Base-by-base conservation (phyloP, 495 filamentous ascomycete species). In the Lasiosphaeria ovina region DNA sequence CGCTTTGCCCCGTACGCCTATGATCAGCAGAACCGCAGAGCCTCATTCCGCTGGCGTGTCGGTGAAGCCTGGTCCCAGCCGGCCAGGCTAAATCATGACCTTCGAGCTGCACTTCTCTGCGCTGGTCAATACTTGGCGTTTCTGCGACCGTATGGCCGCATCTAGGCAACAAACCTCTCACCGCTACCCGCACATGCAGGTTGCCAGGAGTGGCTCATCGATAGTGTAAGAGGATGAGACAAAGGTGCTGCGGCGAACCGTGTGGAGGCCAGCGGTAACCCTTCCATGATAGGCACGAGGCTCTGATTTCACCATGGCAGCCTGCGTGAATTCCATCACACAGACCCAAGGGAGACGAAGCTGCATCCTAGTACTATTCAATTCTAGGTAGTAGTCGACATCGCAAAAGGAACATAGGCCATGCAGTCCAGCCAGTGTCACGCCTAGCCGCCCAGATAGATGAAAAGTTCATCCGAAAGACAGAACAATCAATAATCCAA, bases 401-500 rank as follows among this genome's bases (percentile, higher is more conserved):
- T 53, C 32, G 51, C 51, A 53, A 53, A 2, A 53, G 48, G 3
- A 33, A 53, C 51, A 31, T 31, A 53, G 51, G 51, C 51, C 51
- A 53, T 53, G 51, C 24, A 24, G 24, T 53, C 51, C 33, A 31
- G 51, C 51, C 51, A 51, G 49, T 24, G 49, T 51, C 49, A 51
- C 49, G 49, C 49, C 49, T 14, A 53, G 51, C 51, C 51, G 51
- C 51, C 31, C 51, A 35, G 51, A 35, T 53, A 34, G 51, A 53
- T 53, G 51, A 53, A 53, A 53, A 53, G 33, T 53, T 53, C 51
- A 53, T 53, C 51, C 3, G 51, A 53, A 53, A 53, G 51, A 53
- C 51, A 53, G 44, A 47, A 24, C 24, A 24, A 47, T n/a, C 42
- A 45, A 45, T 45, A 45, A 45, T 45, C 48, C 48, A 51, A 51